These are phyloP conservation scores for Hortiboletus campestris DNA, from an alignment of 768 basidiomycete genomes.

Conservation along the genomic window DNA sequence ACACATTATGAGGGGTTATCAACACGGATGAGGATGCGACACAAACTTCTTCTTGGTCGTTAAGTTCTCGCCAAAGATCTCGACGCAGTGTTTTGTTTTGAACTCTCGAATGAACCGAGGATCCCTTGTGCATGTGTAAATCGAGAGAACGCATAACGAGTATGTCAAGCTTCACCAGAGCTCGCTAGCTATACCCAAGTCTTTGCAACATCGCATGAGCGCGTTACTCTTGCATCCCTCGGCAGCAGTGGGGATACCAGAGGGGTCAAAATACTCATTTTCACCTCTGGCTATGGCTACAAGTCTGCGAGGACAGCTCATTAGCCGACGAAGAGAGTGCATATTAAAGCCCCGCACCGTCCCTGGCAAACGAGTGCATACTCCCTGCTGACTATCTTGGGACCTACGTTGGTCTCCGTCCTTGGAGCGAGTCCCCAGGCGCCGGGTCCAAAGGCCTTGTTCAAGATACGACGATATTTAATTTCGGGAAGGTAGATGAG, in stretches of 20 bases:
- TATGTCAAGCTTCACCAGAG: conserved; percentile 64
- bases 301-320: conserved; percentile 46
- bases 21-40: background rate
- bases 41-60: conserved; percentile 89
- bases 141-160: background rate
- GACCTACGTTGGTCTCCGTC: conserved; percentile 86
- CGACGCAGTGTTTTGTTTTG: conserved; percentile 78
- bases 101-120: conserved; percentile 94
- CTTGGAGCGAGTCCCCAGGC: conserved; percentile 96
- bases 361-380: conserved; percentile 94
- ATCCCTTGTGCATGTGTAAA: conserved; percentile 56
- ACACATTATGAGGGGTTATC: conserved; percentile 4
- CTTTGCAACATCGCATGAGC: conserved; percentile 96
- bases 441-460: conserved; percentile 93
- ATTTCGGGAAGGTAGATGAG: conserved; percentile 95
- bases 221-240: conserved; percentile 97
- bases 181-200: conserved; percentile 93
- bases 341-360: conserved; percentile 47
- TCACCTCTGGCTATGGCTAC: conserved; percentile 92
- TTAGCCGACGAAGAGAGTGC: background rate
- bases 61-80: conserved; percentile 82
- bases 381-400: conserved; percentile 86
- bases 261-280: conserved; percentile 93
- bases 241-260: conserved; percentile 87
- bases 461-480: conserved; percentile 89